Evolutionary conservation across 371 early-diverging fungal species (phyloP).

Genomic region (Mortierella sp.): DNA sequence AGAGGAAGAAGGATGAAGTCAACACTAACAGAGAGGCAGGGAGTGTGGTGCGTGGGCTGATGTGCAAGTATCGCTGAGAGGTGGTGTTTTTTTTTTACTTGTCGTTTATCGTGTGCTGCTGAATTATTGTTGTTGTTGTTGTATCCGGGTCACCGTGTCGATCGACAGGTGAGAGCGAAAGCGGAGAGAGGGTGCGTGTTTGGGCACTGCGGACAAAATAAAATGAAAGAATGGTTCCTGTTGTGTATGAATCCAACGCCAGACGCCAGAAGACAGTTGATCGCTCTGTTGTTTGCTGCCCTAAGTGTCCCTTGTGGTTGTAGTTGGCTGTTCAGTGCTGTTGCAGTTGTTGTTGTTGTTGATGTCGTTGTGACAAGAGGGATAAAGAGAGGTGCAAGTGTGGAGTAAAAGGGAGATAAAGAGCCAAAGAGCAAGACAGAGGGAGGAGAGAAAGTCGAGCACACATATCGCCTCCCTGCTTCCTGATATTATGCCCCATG

Average conservation of each 20-base stretch:
- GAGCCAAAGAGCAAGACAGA: background rate
- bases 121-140: background rate
- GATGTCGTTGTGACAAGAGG: background rate
- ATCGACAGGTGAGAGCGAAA: background rate
- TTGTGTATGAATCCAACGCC: background rate
- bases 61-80: background rate
- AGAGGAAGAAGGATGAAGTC: background rate
- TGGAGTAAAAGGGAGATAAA: background rate
- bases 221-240: background rate
- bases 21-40: background rate
- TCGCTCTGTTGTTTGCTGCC: background rate
- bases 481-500: too few relatives aligned
- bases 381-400: background rate
- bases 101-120: background rate
- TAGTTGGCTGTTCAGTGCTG: too few relatives aligned
- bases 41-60: background rate
- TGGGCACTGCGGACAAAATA: background rate
- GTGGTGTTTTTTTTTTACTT: background rate
- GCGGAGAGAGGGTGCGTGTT: too few relatives aligned
- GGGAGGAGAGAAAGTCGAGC: constrained; percentile 11
- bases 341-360: background rate
- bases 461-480: background rate
- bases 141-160: constrained; percentile 8
- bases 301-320: background rate
- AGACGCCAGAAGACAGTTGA: background rate